Evolutionary conservation across 2,329 filamentous ascomycete species (phyloP), one percentile per base, ranked within the genome.

Genomic region (Aureobasidium subglaciale): DNA sequence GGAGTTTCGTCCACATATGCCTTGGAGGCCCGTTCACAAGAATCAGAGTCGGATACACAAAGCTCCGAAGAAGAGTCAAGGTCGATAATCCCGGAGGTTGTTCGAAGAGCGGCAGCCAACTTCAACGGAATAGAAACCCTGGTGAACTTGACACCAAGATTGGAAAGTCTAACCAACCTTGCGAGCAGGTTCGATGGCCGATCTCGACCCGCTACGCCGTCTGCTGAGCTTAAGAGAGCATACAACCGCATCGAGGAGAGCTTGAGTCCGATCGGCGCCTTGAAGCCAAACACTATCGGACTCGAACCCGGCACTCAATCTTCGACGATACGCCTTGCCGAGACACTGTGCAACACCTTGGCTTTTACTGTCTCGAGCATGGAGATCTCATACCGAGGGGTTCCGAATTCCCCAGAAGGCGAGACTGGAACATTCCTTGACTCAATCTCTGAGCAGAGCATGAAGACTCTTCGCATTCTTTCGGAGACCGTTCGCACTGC

Each of bases 301-400:
- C 54, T 56, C 6, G 43, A 56, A 11, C 54, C 54, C 15, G 54
- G 54, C 13, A 56, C 54, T 8, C 43, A 49, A 7, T 40, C 42
- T 22, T 49, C 54, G 9, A 48, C 25, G 8, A 48, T 49, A 9
- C 54, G 43, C 13, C 20, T 48, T 5, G 42, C 54, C 16, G 48
- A 54, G 16, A 52, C 56, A 2, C 40, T 58, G 10, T 45, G 29
- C 32, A 53, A 58, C 13, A 38, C 22, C 64, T 25, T 68, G 61
- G 35, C 62, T 2, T 90, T 85, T 67, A 92, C 91, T 0, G 90
- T 99, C 57, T 86, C 90, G 8, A 85, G 90, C 0, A 84, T 88
- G 4, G 93, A 99, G 71, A 96, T 97, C 61, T 86, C 91, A 60
- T 90, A 96, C 68, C 86, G 93, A 63, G 93, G 93, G 6, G 77